Evolutionary conservation across 1,284 basidiomycete genomes (phyloP).

Genomic region (Moniliella sp.): DNA sequence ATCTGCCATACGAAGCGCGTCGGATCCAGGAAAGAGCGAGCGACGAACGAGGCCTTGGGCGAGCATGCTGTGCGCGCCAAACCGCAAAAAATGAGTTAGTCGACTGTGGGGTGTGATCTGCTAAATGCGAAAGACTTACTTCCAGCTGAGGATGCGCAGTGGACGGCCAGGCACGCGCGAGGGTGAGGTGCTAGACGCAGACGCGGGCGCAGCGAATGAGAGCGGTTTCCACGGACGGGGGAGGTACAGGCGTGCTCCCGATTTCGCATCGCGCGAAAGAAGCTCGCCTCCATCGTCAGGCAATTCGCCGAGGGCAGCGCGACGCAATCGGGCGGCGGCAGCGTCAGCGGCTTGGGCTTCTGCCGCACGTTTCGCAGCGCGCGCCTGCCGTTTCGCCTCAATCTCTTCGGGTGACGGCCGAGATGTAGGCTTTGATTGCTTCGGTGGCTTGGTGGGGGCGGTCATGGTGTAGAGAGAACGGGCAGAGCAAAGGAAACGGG

Average conservation of each 20-base stretch:
- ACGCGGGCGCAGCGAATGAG: not conserved
- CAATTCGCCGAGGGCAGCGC: not conserved
- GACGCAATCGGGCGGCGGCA: not conserved
- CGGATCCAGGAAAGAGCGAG: conserved; percentile 35
- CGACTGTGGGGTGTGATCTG: too few species aligned
- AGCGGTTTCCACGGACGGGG: not conserved
- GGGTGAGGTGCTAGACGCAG: not conserved
- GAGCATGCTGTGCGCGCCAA: not conserved
- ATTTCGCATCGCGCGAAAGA: not conserved
- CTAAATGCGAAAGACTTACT: conserved; percentile 1
- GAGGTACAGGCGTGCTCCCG: not conserved
- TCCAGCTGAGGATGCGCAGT: conserved; percentile 1
- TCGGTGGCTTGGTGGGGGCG: too few species aligned
- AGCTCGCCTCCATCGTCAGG: not conserved
- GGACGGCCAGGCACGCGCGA: not conserved
- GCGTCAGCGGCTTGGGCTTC: not conserved
- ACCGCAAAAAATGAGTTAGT: not conserved
- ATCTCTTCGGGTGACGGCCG: conserved; percentile 1
- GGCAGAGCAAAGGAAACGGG: too few species aligned
- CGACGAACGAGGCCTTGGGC: conserved; percentile 30
- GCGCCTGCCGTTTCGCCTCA: not conserved
- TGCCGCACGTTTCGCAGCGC: not conserved
- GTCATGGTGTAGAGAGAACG: too few species aligned
- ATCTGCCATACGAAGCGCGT: conserved; percentile 34
- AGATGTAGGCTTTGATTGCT: too few species aligned